Evolutionary conservation across 352 stramenopile species (phyloP), one percentile per base, ranked within the genome.

Genomic region (Thalassiosira tumida): DNA sequence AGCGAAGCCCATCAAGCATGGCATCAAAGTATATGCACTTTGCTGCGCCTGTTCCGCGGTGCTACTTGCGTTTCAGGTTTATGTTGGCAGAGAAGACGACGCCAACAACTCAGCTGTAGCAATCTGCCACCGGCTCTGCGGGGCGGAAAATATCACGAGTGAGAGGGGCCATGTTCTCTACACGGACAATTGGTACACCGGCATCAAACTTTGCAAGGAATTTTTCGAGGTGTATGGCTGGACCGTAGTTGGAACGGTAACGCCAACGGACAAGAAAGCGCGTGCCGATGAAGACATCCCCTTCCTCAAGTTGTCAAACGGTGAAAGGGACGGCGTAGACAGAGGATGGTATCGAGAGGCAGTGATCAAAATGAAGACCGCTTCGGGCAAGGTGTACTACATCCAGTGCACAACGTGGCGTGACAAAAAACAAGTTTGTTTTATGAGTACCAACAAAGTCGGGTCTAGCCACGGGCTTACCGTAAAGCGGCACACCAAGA

Each of bases 1-100:
- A 65, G 70, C 72, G 1, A 93, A 93, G 69, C 88, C 78, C 0
- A 94, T 94, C 79, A 91, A 92, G 37, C 89, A 94, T 62, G 80
- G 85, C 1, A 92, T 92, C 38, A 92, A 94, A 74, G 85, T 94
- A 1, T 92, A 86, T 84, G 54, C 31, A 21, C 50, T 87, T 0
- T 94, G 84, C 74, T 94, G 86, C 84, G 70, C 85, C n/a, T 13
- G 59, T 21, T 72, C 89, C 75, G 70, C 50, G 31, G 38, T 87
- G n/a, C n/a, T 91, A n/a, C 43, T 89, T 59, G 50, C 31, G 2
- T 91, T 84, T 73, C 65, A 87, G 26, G 59, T 87, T 13, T 87
- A 88, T 65, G 62, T 41, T 50, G 86, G 79, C 1, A 85, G 76
- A 64, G 79, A 85, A 26, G 21, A 29, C 64, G 73, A 90, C 3